Base-by-base conservation (phyloP, 2,329 filamentous ascomycete species). In the Pseudocercospora macadamiae region DNA sequence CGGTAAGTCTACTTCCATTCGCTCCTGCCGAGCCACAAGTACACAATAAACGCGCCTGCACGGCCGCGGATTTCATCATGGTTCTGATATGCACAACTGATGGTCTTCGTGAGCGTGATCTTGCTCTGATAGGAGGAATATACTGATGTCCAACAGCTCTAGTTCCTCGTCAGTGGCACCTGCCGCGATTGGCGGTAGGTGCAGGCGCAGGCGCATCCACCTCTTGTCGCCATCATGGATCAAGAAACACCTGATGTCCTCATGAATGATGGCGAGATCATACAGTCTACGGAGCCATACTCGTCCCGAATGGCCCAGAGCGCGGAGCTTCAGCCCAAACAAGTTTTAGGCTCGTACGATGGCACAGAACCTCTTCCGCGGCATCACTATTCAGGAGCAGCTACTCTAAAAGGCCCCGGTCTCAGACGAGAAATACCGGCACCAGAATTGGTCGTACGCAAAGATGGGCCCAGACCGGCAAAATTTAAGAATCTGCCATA, bases 401-500 rank as follows among this genome's bases (percentile, higher is more conserved):
- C 63, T 8, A 25, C 56, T 9, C 54, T 67, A 12, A 70, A 67
- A 58, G 67, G 67, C 14, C 56, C 55, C n/a, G 68, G 66, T 4
- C 28, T 63, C 21, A 19, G 47, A 49, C 47, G 47, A 49, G 47
- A 49, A 19, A 49, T 49, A 32, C 28, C 16, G 23, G 26, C 26
- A 26, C 61, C 62, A 28, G 64, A 66, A 6, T 57, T 70, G 7
- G 56, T 63, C 18, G 58, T 59, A 16, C 56, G 64, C 19, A 59
- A 66, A 34, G 69, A 71, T 54, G 61, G 54, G 7, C 70, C 70
- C 2, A 63, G 64, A 23, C 68, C 67, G 18, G 61, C 71, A 23
- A 76, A 73, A 55, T 77, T 73, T 57, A 54, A 68, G n/a, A 54
- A 63, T 2, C 64, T 77, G 9, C 74, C 75, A 1, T 76, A 77